Evolutionary conservation across 2,329 filamentous ascomycete genomes (phyloP).

Genomic region (Mariannaea elegans): DNA sequence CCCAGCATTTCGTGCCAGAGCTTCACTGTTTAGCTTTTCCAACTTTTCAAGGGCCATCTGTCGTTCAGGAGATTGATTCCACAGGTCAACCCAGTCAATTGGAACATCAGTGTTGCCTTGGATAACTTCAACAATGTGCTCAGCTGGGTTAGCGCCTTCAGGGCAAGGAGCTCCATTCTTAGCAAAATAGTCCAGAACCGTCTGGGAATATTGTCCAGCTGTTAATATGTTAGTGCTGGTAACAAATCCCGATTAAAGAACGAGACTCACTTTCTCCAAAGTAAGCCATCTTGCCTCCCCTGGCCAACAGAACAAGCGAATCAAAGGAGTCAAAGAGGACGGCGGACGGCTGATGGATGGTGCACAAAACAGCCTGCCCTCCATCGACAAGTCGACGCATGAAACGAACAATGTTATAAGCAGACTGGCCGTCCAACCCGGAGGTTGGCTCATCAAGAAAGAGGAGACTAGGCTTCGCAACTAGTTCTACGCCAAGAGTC

Average conservation of each 20-base stretch:
- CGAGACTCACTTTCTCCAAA: conserved; percentile 24
- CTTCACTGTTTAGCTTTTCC: conserved; percentile 67
- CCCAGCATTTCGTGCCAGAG: conserved; percentile 24
- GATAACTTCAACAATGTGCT: conserved; percentile 54
- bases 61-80: conserved; percentile 68
- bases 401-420: conserved; percentile 51
- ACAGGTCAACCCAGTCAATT: conserved; percentile 58
- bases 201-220: conserved; percentile 30
- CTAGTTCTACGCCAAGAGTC: conserved; percentile 75
- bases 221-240: background rate
- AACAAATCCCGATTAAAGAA: rapidly evolving
- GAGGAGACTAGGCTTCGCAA: conserved; percentile 72
- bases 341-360: conserved; percentile 68
- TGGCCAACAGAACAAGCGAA: conserved; percentile 30
- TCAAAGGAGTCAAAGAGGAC: conserved; percentile 33
- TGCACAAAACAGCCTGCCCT: conserved; percentile 71
- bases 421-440: conserved; percentile 49
- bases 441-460: conserved; percentile 75
- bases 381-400: conserved; percentile 63
- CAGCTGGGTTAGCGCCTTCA: conserved; percentile 50
- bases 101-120: conserved; percentile 57
- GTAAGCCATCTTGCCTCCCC: conserved; percentile 33
- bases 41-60: conserved; percentile 53
- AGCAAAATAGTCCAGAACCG: conserved; percentile 56
- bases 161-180: conserved; percentile 56